phyloP scores from a whole-genome alignment of 2,329 filamentous ascomycete genomes.

The Fusarium ramigenum region DNA sequence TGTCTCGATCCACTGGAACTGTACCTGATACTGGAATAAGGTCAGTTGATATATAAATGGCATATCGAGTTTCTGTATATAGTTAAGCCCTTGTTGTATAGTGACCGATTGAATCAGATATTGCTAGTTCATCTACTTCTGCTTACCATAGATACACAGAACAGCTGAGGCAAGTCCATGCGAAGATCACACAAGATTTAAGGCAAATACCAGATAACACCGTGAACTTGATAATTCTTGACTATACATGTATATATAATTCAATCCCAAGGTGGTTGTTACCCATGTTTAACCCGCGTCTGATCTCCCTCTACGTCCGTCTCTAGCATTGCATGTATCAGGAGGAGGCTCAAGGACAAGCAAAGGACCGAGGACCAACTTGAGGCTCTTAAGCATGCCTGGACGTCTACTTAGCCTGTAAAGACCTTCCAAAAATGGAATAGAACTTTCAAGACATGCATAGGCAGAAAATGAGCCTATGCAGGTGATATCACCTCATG shows the following conservation, averaged over 20 bases:
- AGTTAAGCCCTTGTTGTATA: too few species aligned
- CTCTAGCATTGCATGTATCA: neutral
- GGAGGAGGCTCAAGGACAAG: neutral
- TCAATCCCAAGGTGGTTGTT: neutral
- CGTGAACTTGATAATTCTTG: accelerated
- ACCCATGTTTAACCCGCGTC: neutral
- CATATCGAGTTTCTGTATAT: too few species aligned
- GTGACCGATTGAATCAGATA: too few species aligned
- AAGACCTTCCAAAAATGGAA: neutral
- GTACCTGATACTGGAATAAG: too few species aligned
- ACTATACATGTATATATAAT: too few species aligned
- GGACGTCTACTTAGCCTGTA: neutral
- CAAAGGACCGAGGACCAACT: neutral
- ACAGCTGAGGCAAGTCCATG: neutral
- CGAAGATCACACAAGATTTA: neutral
- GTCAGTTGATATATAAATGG: too few species aligned
- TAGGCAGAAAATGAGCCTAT: neutral
- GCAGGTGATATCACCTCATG: neutral
- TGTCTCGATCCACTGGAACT: too few species aligned
- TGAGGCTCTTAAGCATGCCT: neutral
- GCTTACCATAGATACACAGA: too few species aligned
- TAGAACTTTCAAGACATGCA: neutral
- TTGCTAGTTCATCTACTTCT: too few species aligned
- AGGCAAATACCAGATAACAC: neutral
- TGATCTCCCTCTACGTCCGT: neutral